Evolutionary conservation across 257 asterid genomes (phyloP).

Genomic region (Ehretia macrophylla): DNA sequence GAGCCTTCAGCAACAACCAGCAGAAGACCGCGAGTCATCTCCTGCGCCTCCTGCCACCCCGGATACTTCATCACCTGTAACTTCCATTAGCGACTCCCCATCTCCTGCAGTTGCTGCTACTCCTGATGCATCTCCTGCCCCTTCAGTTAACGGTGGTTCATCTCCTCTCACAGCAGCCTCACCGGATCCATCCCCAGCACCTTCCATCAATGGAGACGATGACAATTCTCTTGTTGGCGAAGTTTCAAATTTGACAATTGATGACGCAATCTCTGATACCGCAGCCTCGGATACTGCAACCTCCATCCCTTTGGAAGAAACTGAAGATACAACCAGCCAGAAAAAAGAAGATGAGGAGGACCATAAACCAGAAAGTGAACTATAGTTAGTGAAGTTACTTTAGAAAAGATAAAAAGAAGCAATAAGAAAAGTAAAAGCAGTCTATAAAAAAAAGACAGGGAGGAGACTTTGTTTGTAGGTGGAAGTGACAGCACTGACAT

Average conservation of each 20-base stretch:
- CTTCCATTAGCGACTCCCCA: slow-evolving; percentile 37
- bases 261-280: slow-evolving; percentile 41
- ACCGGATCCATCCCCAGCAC: slow-evolving; percentile 38
- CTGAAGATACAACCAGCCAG: not conserved
- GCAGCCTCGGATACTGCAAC: slow-evolving; percentile 32
- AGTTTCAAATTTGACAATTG: slow-evolving; percentile 41
- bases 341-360: slow-evolving; percentile 28
- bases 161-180: slow-evolving; percentile 27
- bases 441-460: not conserved
- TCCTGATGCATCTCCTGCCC: slow-evolving; percentile 34
- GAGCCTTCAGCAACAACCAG: slow-evolving; percentile 91
- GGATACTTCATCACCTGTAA: slow-evolving; percentile 32
- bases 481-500: not conserved
- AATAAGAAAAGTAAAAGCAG: not conserved
- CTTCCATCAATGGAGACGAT: slow-evolving; percentile 53
- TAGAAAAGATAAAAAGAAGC: not conserved
- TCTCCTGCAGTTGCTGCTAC: slow-evolving; percentile 36
- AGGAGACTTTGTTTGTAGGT: no score
- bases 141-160: slow-evolving; percentile 29
- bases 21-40: slow-evolving; percentile 64
- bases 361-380: slow-evolving; percentile 21
- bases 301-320: slow-evolving; percentile 13
- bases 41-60: slow-evolving; percentile 40
- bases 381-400: slow-evolving; percentile 8
- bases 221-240: slow-evolving; percentile 39